phyloP scores from a whole-genome alignment of 2,329 filamentous ascomycete genomes.

The Fusarium incarnatum region DNA sequence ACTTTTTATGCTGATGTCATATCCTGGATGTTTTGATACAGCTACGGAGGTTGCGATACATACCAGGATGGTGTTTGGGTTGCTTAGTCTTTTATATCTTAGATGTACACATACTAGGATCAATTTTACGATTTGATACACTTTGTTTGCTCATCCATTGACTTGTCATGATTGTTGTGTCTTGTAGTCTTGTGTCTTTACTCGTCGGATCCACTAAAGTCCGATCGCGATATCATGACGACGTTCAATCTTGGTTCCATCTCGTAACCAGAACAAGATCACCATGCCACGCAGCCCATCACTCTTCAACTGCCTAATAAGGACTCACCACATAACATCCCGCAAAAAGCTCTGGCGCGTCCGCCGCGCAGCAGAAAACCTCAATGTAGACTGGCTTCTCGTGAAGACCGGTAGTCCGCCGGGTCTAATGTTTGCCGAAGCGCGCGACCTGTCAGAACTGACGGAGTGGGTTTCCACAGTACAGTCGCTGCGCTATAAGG shows the following conservation, averaged over 20 bases:
- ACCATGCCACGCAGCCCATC: conserved; percentile 36
- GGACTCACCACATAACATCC: conserved; percentile 84
- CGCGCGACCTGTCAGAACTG: conserved; percentile 63
- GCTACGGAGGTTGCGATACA: conserved; percentile 21
- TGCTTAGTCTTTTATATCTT: conserved; percentile 26
- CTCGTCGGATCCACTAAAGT: conserved; percentile 30
- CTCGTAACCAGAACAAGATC: neutral
- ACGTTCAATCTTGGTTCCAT: neutral
- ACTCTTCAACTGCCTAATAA: conserved; percentile 65
- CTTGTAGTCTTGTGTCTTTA: neutral
- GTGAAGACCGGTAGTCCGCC: conserved; percentile 75
- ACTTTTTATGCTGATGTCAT: conserved; percentile 31
- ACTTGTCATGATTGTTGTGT: neutral
- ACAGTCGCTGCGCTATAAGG: conserved; percentile 76
- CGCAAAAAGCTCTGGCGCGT: conserved; percentile 75
- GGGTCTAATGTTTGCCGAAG: conserved; percentile 83
- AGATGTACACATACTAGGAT: conserved; percentile 35
- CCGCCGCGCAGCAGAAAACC: conserved; percentile 69
- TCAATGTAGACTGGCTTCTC: conserved; percentile 69
- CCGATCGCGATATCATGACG: conserved; percentile 13
- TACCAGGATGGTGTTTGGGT: conserved; percentile 38
- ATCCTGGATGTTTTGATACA: conserved; percentile 29
- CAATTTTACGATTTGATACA: conserved; percentile 15
- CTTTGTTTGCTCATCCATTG: neutral
- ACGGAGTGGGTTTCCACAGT: conserved; percentile 73